A percentile compares a stretch with the other conserved stretches of the same genome.
Conservation (phyloP, 306 rosid genomes). For the Dryas alaskensis region DNA sequence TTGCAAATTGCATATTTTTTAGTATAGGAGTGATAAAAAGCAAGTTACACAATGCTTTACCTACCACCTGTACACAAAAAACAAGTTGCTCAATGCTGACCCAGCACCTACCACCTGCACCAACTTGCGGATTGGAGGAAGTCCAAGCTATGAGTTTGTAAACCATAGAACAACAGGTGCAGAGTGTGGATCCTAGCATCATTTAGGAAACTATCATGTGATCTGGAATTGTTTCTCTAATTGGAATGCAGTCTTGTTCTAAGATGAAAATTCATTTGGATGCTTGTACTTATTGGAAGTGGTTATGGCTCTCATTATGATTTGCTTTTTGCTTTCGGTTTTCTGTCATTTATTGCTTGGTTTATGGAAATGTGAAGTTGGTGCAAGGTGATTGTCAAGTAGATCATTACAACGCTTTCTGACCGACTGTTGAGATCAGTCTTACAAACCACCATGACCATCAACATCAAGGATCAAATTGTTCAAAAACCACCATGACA, state of each 20-base stretch:
- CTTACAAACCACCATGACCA: not conserved
- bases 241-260: not conserved
- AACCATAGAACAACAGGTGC: not conserved
- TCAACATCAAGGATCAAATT: not conserved
- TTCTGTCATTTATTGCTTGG: conserved; percentile 2
- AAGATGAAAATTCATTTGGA: not conserved
- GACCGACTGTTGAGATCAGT: conserved; percentile 10
- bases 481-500: not conserved
- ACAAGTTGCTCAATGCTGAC: not conserved
- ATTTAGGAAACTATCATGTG: not conserved
- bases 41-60: not conserved
- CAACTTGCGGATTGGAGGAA: conserved; percentile 2
- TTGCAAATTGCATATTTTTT: too few relatives aligned
- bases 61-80: not conserved
- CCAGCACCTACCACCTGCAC: not conserved
- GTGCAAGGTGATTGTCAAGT: conserved; percentile 16
- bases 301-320: conserved; percentile 1
- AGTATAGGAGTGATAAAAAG: not conserved
- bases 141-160: not conserved
- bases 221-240: not conserved
- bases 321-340: not conserved
- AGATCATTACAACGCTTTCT: not conserved
- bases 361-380: conserved; percentile 3
- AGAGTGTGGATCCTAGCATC: not conserved
- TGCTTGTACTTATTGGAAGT: not conserved